phyloP scores from a whole-genome alignment of 495 filamentous ascomycete species.

The Hyphodiscus hymeniophilus region DNA sequence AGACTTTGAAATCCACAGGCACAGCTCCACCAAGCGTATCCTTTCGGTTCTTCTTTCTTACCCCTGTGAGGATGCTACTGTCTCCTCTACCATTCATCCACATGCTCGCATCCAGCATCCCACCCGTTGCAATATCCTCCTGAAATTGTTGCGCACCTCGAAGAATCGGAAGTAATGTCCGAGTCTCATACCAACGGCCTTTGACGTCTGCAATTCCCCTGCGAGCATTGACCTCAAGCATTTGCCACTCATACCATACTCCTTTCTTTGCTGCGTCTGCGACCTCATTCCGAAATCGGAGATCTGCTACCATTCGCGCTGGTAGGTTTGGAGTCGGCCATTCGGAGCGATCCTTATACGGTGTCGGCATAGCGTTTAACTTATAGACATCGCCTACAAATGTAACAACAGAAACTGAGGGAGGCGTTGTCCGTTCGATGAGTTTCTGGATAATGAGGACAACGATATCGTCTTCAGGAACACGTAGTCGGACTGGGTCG shows the following conservation, averaged over 20 bases:
- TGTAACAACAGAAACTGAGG: constrained; percentile 3
- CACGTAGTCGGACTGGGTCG: constrained; percentile 41
- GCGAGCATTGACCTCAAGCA: constrained; percentile 25
- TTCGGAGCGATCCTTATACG: constrained; percentile 6
- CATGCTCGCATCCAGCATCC: constrained; percentile 33
- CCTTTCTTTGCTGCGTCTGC: constrained; percentile 28
- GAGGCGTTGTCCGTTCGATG: constrained; percentile 19
- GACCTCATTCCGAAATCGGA: constrained; percentile 34
- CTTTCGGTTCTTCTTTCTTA: constrained; percentile 26
- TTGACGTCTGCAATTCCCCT: constrained; percentile 44
- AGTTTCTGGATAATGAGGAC: constrained; percentile 43
- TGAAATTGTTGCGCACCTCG: constrained; percentile 30
- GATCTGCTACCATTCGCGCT: constrained; percentile 24
- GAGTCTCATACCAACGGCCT: constrained; percentile 56
- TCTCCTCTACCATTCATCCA: constrained; percentile 40
- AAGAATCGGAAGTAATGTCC: constrained; percentile 41
- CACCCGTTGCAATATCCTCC: constrained; percentile 27
- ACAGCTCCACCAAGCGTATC: constrained; percentile 39
- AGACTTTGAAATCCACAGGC: constrained; percentile 29
- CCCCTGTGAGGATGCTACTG: constrained; percentile 19
- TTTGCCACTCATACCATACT: constrained; percentile 36
- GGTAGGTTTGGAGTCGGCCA: constrained; percentile 31
- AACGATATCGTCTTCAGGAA: constrained; percentile 19
- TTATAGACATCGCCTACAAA: constrained; percentile 40
- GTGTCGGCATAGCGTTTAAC: constrained; percentile 26